Percentiles rank a stretch among this genome's conserved stretches.
These are phyloP conservation scores for Rosa persica DNA, from an alignment of 306 rosid species.

Conservation along the genomic window DNA sequence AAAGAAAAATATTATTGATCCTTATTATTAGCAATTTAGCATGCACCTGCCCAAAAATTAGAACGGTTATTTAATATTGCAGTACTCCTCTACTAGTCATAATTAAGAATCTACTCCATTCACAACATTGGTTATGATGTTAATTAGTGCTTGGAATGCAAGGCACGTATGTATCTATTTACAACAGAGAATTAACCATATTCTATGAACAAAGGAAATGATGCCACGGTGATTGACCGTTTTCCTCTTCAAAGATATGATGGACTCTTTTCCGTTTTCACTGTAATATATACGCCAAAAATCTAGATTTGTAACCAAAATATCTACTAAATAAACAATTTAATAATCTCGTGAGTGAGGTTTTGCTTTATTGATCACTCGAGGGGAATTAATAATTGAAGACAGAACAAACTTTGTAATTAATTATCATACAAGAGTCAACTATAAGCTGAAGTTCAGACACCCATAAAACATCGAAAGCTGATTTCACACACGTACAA, in stretches of 20 bases:
- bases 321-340: neutral
- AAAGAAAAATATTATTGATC: neutral
- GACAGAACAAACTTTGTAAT: neutral
- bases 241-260: neutral
- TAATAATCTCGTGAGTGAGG: neutral
- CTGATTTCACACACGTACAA: neutral
- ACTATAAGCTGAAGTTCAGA: neutral
- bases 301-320: neutral
- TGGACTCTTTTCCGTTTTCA: neutral
- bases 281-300: neutral
- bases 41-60: neutral
- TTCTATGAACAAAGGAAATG: neutral
- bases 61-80: too few relatives aligned
- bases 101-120: neutral
- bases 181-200: neutral
- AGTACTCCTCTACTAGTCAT: too few relatives aligned
- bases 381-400: neutral
- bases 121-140: neutral
- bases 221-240: neutral
- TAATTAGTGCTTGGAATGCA: neutral
- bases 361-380: neutral
- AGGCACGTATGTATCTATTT: neutral
- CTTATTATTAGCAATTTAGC: neutral
- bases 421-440: neutral
- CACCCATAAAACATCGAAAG: neutral